Percentiles rank a stretch among this genome's conserved stretches.
Evolutionary conservation across 176 grass and related monocot species (phyloP).

Genomic region (Aegilops bicornis): DNA sequence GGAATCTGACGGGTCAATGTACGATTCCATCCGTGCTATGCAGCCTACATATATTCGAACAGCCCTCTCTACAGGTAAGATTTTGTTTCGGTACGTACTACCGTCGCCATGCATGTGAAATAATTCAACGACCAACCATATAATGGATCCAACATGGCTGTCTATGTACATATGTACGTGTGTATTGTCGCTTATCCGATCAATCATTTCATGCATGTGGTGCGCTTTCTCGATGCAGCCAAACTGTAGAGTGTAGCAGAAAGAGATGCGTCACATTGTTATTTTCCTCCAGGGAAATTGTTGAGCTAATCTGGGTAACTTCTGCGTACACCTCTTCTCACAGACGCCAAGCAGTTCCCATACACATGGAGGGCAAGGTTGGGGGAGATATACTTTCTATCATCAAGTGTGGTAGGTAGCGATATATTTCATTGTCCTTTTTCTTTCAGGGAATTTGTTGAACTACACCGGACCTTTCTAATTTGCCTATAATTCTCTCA

Average conservation of each 20-base stretch:
- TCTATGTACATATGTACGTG: background rate
- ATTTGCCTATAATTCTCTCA: too few relatives aligned
- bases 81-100: background rate
- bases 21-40: background rate
- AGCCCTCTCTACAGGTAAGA: background rate
- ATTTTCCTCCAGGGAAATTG: background rate
- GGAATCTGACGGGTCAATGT: constrained; percentile 33
- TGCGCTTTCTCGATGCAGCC: background rate
- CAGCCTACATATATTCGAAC: too few relatives aligned
- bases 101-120: constrained; percentile 35
- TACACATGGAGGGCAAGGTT: too few relatives aligned
- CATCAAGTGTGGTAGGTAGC: too few relatives aligned
- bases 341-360: too few relatives aligned
- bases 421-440: too few relatives aligned
- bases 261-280: background rate
- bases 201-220: constrained; percentile 35
- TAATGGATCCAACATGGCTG: background rate
- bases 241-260: background rate
- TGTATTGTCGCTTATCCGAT: constrained; percentile 26
- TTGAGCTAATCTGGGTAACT: background rate
- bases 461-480: too few relatives aligned
- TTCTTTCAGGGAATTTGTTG: too few relatives aligned
- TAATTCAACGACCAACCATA: constrained; percentile 31
- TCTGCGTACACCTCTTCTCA: background rate
- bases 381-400: too few relatives aligned